Evolutionary conservation across 2,329 filamentous ascomycete species (phyloP), one percentile per base, ranked within the genome.

Genomic region (Trichophyton verrucosum): DNA sequence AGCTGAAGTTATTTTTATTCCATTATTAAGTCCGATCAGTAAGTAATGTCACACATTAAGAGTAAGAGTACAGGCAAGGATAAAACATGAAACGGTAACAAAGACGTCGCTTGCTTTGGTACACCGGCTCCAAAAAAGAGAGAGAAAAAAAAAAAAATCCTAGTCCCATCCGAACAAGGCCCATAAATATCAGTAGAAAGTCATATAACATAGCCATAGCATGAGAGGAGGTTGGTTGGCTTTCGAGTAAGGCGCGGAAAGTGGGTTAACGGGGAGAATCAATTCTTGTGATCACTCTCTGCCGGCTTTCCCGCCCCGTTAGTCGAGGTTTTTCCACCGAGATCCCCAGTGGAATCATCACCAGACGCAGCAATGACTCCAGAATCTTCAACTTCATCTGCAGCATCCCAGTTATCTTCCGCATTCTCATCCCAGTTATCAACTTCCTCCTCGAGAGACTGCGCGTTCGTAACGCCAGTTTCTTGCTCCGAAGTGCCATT

Each of bases 341-440:
- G 9, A 15, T 58, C 56, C 13, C 38, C 69, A 17, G 13, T 36
- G 9, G 57, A 40, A 20, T 42, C 42, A 15, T 38, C 33, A 38
- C 33, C 33, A 38, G 33, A 38, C 8, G 44, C 56, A 30, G 20
- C 27, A 20, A 15, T 6, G 8, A n/a, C 20, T 13, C 46, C 46
- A 11, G n/a, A 27, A 55, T 36, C 30, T n/a, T 67, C 69, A 46
- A 69, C 69, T 1, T 67, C 72, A 56, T 79, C 83, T 33, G 83
- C 83, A 1, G 82, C 81, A 58, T 86, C 84, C 84, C 83, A 87
- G 66, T 77, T 78, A 67, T 85, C 82, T 62, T 83, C 82, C 0
- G 78, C 81, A 73, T 96, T 94, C 76, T 96, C 91, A 69, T 96
- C 91, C 91, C 91, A 96, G 66, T 92, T 90, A 70, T 96, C 91